Evolutionary conservation across 768 basidiomycete genomes (phyloP).

Genomic region (Termitomyces sp.): DNA sequence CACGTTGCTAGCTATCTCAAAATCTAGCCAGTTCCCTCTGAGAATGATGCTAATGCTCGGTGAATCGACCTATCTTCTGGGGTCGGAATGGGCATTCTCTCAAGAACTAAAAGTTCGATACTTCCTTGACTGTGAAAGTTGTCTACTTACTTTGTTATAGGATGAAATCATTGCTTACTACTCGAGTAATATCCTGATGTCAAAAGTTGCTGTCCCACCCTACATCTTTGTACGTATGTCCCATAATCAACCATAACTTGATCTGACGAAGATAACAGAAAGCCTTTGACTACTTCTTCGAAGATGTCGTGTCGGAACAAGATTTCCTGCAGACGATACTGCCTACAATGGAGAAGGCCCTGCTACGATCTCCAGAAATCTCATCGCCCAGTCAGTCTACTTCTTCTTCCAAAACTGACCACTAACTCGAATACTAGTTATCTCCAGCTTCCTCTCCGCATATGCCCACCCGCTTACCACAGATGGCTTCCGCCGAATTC

Average conservation of each 20-base stretch:
- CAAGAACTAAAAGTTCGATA: conserved; percentile 43
- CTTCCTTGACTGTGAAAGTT: not conserved
- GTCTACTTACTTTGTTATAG: conserved; percentile 28
- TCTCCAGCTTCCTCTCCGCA: conserved; percentile 53
- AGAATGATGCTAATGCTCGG: conserved; percentile 55
- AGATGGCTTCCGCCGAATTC: conserved; percentile 48
- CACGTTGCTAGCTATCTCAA: conserved; percentile 48
- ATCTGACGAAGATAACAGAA: conserved; percentile 30
- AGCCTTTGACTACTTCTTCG: conserved; percentile 63
- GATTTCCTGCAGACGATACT: conserved; percentile 55
- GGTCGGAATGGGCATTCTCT: conserved; percentile 38
- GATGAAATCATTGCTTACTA: conserved; percentile 59
- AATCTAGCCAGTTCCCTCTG: conserved; percentile 40
- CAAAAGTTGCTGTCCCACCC: conserved; percentile 56
- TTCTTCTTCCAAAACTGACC: not conserved
- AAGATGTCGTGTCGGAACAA: conserved; percentile 41
- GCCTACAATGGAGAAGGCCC: conserved; percentile 74
- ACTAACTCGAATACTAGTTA: conserved; percentile 33
- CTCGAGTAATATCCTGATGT: conserved; percentile 56
- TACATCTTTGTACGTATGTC: conserved; percentile 52
- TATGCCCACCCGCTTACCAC: conserved; percentile 48
- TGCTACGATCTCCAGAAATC: conserved; percentile 79
- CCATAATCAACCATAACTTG: not conserved
- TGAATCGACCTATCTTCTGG: conserved; percentile 63
- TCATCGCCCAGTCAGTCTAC: conserved; percentile 54